A percentile compares a stretch with the other conserved stretches of the same genome.
Conservation (phyloP, 2,329 filamentous ascomycete genomes). For the Teratosphaeria pseudoeucalypti region DNA sequence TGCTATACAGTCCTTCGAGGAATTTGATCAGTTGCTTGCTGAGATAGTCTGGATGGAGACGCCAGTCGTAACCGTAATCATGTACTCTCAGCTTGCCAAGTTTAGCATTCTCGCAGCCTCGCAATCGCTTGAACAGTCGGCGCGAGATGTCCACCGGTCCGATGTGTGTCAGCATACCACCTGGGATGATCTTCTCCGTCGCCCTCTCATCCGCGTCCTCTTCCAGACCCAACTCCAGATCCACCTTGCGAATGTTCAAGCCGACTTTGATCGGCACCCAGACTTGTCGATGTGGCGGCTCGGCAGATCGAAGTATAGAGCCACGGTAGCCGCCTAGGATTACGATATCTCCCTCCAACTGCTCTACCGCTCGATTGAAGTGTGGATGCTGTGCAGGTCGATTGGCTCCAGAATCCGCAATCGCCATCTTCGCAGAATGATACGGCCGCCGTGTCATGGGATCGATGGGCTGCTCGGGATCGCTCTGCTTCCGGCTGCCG, state of each 20-base stretch:
- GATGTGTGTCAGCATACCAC: slow-evolving; percentile 82
- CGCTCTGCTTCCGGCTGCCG: slow-evolving; percentile 1
- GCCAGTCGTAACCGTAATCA: slow-evolving; percentile 94
- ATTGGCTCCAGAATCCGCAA: slow-evolving; percentile 7
- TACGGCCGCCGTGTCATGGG: slow-evolving; percentile 18
- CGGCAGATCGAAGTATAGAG: slow-evolving; percentile 75
- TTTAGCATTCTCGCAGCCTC: slow-evolving; percentile 61
- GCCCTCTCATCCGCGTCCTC: slow-evolving; percentile 71
- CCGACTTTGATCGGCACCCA: slow-evolving; percentile 94
- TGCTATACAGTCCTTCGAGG: slow-evolving; percentile 64
- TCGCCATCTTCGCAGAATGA: slow-evolving; percentile 12
- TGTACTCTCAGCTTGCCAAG: slow-evolving; percentile 66
- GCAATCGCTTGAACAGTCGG: slow-evolving; percentile 67
- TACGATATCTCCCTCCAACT: slow-evolving; percentile 73
- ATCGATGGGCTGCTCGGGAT: slow-evolving; percentile 10
- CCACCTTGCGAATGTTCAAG: slow-evolving; percentile 80
- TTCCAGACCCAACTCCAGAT: slow-evolving; percentile 75
- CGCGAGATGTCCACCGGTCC: slow-evolving; percentile 84
- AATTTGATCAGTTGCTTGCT: slow-evolving; percentile 63
- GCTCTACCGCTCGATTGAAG: slow-evolving; percentile 48
- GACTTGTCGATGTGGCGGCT: slow-evolving; percentile 71
- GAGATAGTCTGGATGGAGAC: slow-evolving; percentile 68
- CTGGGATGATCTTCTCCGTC: slow-evolving; percentile 72
- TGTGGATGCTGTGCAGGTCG: slow-evolving; percentile 36
- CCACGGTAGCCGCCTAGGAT: slow-evolving; percentile 85